Evolutionary conservation across 129 eudicot species (phyloP), one percentile per base, ranked within the genome.

Genomic region (Rutidosis leptorrhynchoides): DNA sequence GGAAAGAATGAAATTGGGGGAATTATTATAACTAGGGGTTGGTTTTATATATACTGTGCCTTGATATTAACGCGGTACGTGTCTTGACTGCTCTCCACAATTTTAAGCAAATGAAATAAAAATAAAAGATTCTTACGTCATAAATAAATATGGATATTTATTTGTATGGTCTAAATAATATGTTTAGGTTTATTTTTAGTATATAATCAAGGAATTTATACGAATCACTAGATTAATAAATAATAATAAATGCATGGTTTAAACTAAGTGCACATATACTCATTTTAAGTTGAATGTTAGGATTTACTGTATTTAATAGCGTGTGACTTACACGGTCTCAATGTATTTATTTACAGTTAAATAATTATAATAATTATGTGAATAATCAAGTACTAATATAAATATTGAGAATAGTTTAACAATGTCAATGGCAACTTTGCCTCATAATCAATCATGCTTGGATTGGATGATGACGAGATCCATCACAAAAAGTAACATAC

Each of bases 361-460:
- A 40, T 40, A 10, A 16, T 40, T 40, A 2, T 40, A 11, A 12
- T 40, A 40, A 40, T 11, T 32, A 32, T 32, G 7, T 30, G 7
- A 30, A 30, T 30, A 30, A 4, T 37, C 7, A 37, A 37, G 11
- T n/a, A n/a, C n/a, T 37, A 12, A 49, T 49, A 1, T 57, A 11
- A 28, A 26, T 23, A 26, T 24, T 26, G 32, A 24, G 35, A 57
- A 57, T 57, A 57, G 20, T 57, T 57, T 57, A 25, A 15, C 32
- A 25, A 57, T 24, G 62, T 57, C 62, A 57, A 57, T 57, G 9
- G 62, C 9, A 14, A 57, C 62, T 57, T 57, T 57, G 35, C 35
- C 15, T 57, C 33, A 24, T 57, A 35, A 57, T 23, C 62, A 57
- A 26, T 15, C 37, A 25, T 57, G 20, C 21, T 17, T 57, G 62